Conservation (phyloP, 2,329 filamentous ascomycete genomes). For the Xylariaceae sp. region DNA sequence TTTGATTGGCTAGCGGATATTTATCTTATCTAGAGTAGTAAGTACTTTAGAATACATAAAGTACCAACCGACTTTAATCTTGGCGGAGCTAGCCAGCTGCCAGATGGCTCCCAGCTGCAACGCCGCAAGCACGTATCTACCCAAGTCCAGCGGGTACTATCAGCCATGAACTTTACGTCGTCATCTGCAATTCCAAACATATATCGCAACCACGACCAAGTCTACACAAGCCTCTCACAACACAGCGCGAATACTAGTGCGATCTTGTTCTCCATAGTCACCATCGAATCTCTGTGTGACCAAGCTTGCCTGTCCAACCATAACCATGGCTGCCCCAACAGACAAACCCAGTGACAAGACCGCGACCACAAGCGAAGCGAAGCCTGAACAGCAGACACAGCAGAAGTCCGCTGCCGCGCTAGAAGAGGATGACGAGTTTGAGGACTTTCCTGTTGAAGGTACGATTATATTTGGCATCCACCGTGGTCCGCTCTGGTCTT, state of each 20-base stretch:
- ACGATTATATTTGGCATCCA: conserved; percentile 37
- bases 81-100: background rate
- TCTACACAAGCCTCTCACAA: background rate
- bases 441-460: conserved; percentile 98
- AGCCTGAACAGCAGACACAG: conserved; percentile 57
- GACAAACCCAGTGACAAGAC: conserved; percentile 45
- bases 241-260: background rate
- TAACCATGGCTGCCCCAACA: conserved; percentile 35
- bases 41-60: background rate
- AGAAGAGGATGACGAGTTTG: conserved; percentile 98
- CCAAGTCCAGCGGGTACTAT: conserved; percentile 4
- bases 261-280: too few species aligned
- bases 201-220: background rate
- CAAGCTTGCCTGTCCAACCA: background rate
- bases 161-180: conserved; percentile 10
- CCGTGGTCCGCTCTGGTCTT: background rate
- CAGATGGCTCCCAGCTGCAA: conserved; percentile 20
- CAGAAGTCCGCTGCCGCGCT: conserved; percentile 72
- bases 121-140: conserved; percentile 5
- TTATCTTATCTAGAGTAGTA: too few species aligned
- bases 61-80: background rate
- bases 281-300: too few species aligned
- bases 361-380: conserved; percentile 48
- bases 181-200: conserved; percentile 9
- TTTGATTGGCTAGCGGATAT: conserved; percentile 10